Evolutionary conservation across 2,329 filamentous ascomycete genomes (phyloP), one percentile per base, ranked within the genome.

Genomic region (Alternaria sp.): DNA sequence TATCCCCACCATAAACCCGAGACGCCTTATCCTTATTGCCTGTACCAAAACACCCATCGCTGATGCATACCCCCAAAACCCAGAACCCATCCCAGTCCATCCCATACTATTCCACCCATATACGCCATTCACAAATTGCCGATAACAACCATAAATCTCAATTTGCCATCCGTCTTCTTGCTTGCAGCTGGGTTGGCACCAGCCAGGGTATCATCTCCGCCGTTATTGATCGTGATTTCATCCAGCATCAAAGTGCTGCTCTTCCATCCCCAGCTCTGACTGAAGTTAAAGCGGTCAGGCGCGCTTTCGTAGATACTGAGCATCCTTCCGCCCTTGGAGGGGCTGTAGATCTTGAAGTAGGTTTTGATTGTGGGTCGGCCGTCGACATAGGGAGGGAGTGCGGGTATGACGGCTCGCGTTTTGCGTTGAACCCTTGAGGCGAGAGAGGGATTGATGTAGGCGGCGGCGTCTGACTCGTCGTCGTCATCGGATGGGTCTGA

Each of bases 331-430:
- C 85, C 86, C 66, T 87, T 86, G 21, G 81, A 84, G 0, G 87
- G 86, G n/a, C 81, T 84, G 76, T 87, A 88, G 56, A 88, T 88
- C 72, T 88, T 88, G 78, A 88, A 88, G 68, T 88, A 88, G 0
- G 87, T 88, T 70, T 84, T 85, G 73, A 88, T 88, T 1, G 85
- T 87, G 0, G 86, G 86, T 2, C 86, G 80, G 3, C 79, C 81
- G 67, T 88, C 86, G 33, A 86, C 82, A 66, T 88, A 88, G 1
- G 84, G 80, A 0, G 85, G 84, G 6, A 88, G 73, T 0, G 85
- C 82, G 0, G 85, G 79, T 5, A 69, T 55, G 7, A 64, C 49
- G 21, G 68, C 43, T 5, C 71, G 69, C 0, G 67, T 54, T 37
- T 71, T 73, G 15, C 74, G 72, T 7, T 70, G 62, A 0, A 65